Evolutionary conservation across 306 rosid genomes (phyloP).

Genomic region (Glycine latifolia): DNA sequence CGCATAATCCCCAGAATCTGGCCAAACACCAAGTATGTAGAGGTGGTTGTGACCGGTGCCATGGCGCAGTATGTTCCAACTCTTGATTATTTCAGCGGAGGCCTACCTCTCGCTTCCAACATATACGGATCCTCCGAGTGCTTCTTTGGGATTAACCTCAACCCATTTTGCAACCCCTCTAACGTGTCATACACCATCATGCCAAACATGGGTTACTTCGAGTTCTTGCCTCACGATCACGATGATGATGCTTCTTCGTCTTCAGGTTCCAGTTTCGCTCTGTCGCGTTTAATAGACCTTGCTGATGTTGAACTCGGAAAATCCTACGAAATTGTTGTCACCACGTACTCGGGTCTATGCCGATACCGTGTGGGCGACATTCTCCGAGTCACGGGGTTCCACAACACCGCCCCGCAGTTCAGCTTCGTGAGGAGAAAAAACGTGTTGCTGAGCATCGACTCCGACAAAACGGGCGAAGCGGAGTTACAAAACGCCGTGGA

Average conservation of each 20-base stretch:
- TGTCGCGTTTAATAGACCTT: background rate
- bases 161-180: too few relatives aligned
- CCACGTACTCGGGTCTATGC: too few relatives aligned
- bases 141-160: too few relatives aligned
- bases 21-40: slow-evolving; percentile 81
- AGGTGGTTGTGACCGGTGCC: slow-evolving; percentile 90
- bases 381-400: slow-evolving; percentile 54
- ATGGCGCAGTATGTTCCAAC: slow-evolving; percentile 92
- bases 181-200: too few relatives aligned
- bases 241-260: too few relatives aligned
- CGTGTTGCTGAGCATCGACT: slow-evolving; percentile 74
- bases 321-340: too few relatives aligned
- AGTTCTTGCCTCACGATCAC: too few relatives aligned
- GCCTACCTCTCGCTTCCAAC: slow-evolving; percentile 69
- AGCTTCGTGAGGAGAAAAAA: slow-evolving; percentile 75
- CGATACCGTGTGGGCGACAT: too few relatives aligned
- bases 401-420: slow-evolving; percentile 79
- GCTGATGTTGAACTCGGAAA: too few relatives aligned
- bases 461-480: slow-evolving; percentile 80
- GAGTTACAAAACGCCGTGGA: slow-evolving; percentile 74
- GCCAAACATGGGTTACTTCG: too few relatives aligned
- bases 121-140: slow-evolving; percentile 75
- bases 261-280: too few relatives aligned
- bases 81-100: slow-evolving; percentile 68
- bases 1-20: slow-evolving; percentile 72